Evolutionary conservation across 2,329 filamentous ascomycete genomes (phyloP), one percentile per base, ranked within the genome.

Genomic region (Colletotrichum sp.): DNA sequence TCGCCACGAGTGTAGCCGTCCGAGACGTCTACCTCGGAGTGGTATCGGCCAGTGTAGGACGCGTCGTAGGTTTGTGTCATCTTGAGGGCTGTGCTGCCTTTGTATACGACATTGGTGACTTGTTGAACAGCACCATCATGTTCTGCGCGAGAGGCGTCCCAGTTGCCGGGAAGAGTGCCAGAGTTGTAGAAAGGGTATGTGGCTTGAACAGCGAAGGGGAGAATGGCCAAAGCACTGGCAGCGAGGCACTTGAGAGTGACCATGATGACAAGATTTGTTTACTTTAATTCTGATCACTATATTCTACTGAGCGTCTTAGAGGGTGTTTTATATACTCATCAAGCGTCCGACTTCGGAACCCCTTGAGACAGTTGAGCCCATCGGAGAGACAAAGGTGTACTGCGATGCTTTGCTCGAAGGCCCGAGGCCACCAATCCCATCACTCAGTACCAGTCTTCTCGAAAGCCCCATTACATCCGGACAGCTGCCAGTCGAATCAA

Each of bases 71-170:
- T 22, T 12, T 48, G 44, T 1, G 44, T 48, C 44, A 48, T 48
- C 2, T 48, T 48, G 44, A 48, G 44, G 3, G 44, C 44, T 13
- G 44, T 48, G n/a, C 5, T 22, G 2, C 44, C 44, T 48, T 48
- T 48, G n/a, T 48, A 48, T 3, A 48, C 44, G 1, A 48, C 2
- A 11, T 48, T 48, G 19, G 6, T 48, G n/a, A 48, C 19, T 22
- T 48, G 44, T 22, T 48, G 44, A 36, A 89, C 84, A 8, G 82
- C 85, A 59, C 87, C 87, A 12, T 83, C 78, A 81, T 87, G 79
- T 77, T 89, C 87, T 7, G 82, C 78, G 22, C 83, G 84, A 71
- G 81, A 80, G 9, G 71, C 77, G 68, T 85, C 82, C 87, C 87
- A 89, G 32, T 34, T 36, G 30, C 86, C 86, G 11, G 80, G 75